These are phyloP conservation scores for Cryphonectria nitschkei DNA, from an alignment of 2,329 filamentous ascomycete species.

Conservation along the genomic window DNA sequence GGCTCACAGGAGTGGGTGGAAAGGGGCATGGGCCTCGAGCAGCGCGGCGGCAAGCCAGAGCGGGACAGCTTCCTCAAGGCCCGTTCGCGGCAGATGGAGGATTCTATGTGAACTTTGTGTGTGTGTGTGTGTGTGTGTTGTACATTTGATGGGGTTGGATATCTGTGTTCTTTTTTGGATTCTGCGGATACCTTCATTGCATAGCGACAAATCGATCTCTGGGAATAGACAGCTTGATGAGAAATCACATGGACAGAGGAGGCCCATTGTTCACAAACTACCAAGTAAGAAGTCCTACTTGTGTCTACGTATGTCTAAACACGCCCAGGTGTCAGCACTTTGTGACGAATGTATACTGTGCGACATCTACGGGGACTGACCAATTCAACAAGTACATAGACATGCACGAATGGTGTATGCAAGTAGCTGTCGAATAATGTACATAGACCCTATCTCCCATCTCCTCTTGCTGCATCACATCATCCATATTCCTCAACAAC, in stretches of 20 bases:
- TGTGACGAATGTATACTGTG: no score
- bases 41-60: conserved; percentile 65
- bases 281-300: no score
- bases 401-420: no score
- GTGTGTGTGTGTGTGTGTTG: conserved; percentile 22
- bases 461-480: neutral
- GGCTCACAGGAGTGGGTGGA: conserved; percentile 95
- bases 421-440: no score
- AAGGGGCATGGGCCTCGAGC: conserved; percentile 70
- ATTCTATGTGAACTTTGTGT: conserved; percentile 56
- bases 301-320: no score
- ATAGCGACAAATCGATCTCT: conserved; percentile 4
- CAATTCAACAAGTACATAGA: no score
- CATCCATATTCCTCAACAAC: neutral
- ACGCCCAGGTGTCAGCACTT: no score
- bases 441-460: no score
- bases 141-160: neutral
- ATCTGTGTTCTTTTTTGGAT: neutral
- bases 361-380: no score
- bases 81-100: conserved; percentile 69
- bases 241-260: neutral
- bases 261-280: no score
- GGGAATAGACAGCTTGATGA: neutral
- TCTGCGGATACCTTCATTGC: conserved; percentile 11
- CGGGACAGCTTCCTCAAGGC: conserved; percentile 68